Evolutionary conservation across 2,329 filamentous ascomycete species (phyloP).

Genomic region (Fusarium luffae): DNA sequence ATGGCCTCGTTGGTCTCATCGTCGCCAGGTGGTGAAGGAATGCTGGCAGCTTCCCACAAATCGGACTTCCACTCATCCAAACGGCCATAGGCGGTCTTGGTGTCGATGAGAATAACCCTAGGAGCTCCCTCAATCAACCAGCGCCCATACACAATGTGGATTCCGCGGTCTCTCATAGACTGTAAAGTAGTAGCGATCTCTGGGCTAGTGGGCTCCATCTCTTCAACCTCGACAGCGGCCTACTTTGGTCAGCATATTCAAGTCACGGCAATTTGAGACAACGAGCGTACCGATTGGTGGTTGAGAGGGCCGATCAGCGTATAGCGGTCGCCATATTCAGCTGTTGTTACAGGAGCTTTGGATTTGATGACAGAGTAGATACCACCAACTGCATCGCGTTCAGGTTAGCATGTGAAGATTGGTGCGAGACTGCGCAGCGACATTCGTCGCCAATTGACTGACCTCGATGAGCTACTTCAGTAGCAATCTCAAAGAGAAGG

Average conservation of each 20-base stretch:
- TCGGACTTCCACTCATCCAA: conserved; percentile 97
- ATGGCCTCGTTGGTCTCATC: conserved; percentile 98
- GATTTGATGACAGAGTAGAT: conserved; percentile 99
- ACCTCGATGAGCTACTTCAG: conserved; percentile 97
- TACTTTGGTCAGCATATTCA: conserved; percentile 51
- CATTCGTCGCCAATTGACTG: conserved; percentile 48
- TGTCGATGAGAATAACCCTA: conserved; percentile 93
- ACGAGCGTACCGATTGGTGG: conserved; percentile 77
- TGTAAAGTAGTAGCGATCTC: conserved; percentile 85
- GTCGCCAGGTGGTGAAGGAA: conserved; percentile 91
- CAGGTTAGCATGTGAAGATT: conserved; percentile 28
- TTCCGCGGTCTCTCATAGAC: conserved; percentile 92
- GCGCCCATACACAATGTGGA: conserved; percentile 89
- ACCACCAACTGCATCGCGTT: conserved; percentile 76
- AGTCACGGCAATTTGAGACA: neutral
- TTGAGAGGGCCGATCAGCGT: conserved; percentile 95
- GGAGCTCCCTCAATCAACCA: conserved; percentile 99
- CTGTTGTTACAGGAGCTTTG: conserved; percentile 96
- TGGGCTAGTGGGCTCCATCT: conserved; percentile 84
- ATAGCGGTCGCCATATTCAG: conserved; percentile 98
- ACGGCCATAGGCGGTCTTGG: conserved; percentile 89
- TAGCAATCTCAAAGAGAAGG: conserved; percentile 95
- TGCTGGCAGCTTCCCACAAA: conserved; percentile 90
- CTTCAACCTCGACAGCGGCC: conserved; percentile 98
- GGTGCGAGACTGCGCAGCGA: conserved; percentile 8